Conservation (phyloP, 257 asterid species). For the Penstemon newberryi region DNA sequence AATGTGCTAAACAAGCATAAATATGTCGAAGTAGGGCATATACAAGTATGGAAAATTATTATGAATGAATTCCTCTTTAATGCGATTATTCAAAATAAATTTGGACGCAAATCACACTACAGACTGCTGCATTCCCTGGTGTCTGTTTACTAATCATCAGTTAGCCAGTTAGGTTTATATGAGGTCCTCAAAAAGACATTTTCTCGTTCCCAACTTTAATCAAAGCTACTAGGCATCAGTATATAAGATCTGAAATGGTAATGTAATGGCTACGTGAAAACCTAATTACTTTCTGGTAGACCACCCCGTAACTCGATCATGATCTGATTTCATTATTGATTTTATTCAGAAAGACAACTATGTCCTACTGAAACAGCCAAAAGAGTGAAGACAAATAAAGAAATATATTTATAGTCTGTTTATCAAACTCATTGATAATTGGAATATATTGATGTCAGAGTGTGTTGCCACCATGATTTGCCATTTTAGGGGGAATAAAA, state of each 20-base stretch:
- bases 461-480: conserved; percentile 6
- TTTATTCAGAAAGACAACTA: conserved; percentile 4
- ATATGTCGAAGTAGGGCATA: neutral
- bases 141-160: neutral
- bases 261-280: neutral
- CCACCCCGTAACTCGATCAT: neutral
- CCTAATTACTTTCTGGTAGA: conserved; percentile 9
- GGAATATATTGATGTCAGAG: conserved; percentile 2
- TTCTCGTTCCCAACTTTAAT: neutral
- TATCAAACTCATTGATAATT: neutral
- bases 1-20: neutral
- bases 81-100: neutral
- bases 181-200: neutral
- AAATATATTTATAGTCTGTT: conserved; percentile 4
- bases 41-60: neutral
- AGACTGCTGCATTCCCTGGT: conserved; percentile 5
- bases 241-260: neutral
- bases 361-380: neutral
- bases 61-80: neutral
- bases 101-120: neutral
- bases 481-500: conserved; percentile 3
- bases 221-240: neutral
- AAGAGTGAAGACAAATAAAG: neutral
- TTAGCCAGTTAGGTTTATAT: neutral
- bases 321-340: neutral